Conservation (phyloP, 2,329 filamentous ascomycete species). For the Penicillium olsonii region DNA sequence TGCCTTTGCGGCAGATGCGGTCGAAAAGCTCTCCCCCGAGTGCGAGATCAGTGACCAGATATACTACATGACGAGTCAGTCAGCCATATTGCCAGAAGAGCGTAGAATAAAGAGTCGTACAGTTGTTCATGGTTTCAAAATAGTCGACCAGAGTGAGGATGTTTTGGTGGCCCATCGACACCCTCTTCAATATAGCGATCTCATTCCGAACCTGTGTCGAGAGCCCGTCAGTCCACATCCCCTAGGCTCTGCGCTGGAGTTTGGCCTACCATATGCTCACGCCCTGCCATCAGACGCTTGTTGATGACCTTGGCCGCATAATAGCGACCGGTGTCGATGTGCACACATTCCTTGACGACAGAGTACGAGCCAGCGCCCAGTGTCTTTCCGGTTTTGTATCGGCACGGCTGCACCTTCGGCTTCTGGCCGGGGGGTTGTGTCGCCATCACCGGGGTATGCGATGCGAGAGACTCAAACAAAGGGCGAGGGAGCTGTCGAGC, state of each 20-base stretch:
- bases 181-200: constrained; percentile 93
- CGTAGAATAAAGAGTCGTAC: constrained; percentile 55
- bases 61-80: constrained; percentile 57
- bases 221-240: constrained; percentile 11
- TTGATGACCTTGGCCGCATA: constrained; percentile 99
- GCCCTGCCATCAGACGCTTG: constrained; percentile 93
- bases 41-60: constrained; percentile 94
- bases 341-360: constrained; percentile 97
- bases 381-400: constrained; percentile 98
- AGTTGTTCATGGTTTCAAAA: constrained; percentile 99
- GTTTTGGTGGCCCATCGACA: constrained; percentile 99
- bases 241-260: neutral
- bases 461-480: no score
- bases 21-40: constrained; percentile 97
- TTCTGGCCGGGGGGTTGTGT: constrained; percentile 34
- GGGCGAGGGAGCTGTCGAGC: no score
- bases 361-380: constrained; percentile 95
- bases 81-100: no score
- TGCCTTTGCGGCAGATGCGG: constrained; percentile 96
- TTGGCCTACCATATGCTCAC: constrained; percentile 88
- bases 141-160: constrained; percentile 98
- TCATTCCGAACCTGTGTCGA: constrained; percentile 83
- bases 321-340: constrained; percentile 95
- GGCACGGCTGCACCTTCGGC: constrained; percentile 84
- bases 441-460: constrained; percentile 28